Conservation (phyloP, 148 eudicot genomes). For the Vaccinium vitisidaea region DNA sequence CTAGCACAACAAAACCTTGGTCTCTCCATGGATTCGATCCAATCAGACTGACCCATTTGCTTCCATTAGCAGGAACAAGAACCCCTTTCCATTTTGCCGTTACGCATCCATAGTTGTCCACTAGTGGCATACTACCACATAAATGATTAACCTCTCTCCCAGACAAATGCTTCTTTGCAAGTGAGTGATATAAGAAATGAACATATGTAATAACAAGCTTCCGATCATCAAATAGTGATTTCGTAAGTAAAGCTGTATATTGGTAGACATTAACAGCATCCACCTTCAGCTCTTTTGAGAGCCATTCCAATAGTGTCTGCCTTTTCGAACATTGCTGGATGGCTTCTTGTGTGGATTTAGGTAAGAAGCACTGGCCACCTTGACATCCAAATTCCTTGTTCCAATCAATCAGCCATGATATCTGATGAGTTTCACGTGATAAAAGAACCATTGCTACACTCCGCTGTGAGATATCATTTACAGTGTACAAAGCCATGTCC, state of each 20-base stretch:
- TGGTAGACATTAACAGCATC: slow-evolving; percentile 12
- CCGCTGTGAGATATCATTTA: slow-evolving; percentile 9
- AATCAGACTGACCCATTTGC: slow-evolving; percentile 57
- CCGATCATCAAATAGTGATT: not conserved
- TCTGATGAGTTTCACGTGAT: not conserved
- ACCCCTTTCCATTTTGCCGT: slow-evolving; percentile 16
- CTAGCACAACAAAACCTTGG: slow-evolving; percentile 42
- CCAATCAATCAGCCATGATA: slow-evolving; percentile 37
- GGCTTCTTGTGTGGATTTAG: slow-evolving; percentile 23
- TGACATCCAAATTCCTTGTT: slow-evolving; percentile 23
- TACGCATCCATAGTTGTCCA: slow-evolving; percentile 37
- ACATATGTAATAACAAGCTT: slow-evolving; percentile 16
- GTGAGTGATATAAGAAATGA: slow-evolving; percentile 27
- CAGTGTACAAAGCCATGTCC: slow-evolving; percentile 27
- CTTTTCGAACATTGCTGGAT: slow-evolving; percentile 13
- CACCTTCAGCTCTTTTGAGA: slow-evolving; percentile 15
- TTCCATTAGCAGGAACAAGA: slow-evolving; percentile 59
- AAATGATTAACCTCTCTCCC: slow-evolving; percentile 12
- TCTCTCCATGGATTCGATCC: slow-evolving; percentile 59
- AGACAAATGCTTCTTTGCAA: slow-evolving; percentile 13
- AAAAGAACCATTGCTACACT: not conserved
- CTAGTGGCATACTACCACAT: slow-evolving; percentile 41
- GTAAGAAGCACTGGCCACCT: slow-evolving; percentile 5
- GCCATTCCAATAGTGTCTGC: slow-evolving; percentile 26
- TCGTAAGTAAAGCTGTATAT: slow-evolving; percentile 13